These are phyloP conservation scores for Polyplosphaeria fusca DNA, from an alignment of 495 filamentous ascomycete species.

Conservation along the genomic window DNA sequence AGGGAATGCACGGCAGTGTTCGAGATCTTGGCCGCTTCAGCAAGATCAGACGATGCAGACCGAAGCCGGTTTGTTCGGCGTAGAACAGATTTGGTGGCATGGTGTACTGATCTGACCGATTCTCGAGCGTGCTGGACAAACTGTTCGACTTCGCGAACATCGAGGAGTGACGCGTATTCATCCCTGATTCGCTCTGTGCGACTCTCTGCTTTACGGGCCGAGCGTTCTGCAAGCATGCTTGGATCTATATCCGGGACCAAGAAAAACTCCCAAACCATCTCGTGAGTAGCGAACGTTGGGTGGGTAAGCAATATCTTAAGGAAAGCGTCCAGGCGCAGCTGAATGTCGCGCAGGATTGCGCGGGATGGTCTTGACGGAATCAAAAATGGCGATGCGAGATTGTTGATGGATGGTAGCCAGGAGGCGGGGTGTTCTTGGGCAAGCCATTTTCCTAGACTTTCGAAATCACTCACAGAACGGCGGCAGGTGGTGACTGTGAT, in stretches of 20 bases:
- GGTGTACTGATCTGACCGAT: constrained; percentile 77
- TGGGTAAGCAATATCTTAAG: constrained; percentile 81
- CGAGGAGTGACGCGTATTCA: constrained; percentile 74
- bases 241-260: constrained; percentile 91
- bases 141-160: constrained; percentile 87
- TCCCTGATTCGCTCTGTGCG: constrained; percentile 81
- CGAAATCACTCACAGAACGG: constrained; percentile 86
- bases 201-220: constrained; percentile 76
- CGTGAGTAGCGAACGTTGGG: constrained; percentile 92
- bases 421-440: constrained; percentile 90
- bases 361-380: constrained; percentile 88
- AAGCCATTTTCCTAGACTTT: constrained; percentile 83
- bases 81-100: constrained; percentile 74
- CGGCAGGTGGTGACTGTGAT: constrained; percentile 93
- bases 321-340: constrained; percentile 81
- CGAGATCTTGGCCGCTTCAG: constrained; percentile 62
- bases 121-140: constrained; percentile 88
- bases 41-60: constrained; percentile 58
- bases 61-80: constrained; percentile 61
- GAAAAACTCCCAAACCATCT: constrained; percentile 99
- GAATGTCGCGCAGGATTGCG: constrained; percentile 80
- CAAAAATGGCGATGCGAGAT: constrained; percentile 83
- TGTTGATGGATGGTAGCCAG: constrained; percentile 79
- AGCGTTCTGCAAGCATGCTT: constrained; percentile 84
- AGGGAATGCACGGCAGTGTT: constrained; percentile 57